phyloP scores from a whole-genome alignment of 1,284 basidiomycete species.

The Rhodofomes roseus region DNA sequence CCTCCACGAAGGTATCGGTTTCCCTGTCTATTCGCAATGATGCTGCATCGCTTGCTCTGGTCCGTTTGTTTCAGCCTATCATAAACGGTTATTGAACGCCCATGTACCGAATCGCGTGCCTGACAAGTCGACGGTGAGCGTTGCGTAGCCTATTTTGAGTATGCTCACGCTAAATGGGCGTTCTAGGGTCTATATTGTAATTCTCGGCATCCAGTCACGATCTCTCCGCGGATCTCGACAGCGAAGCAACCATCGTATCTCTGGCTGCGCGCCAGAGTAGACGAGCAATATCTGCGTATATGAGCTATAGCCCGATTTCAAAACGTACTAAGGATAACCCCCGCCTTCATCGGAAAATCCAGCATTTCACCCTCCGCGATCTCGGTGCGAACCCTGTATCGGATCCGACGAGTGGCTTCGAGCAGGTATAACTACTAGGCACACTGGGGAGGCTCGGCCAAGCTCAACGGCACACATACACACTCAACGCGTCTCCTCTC shows the following conservation, averaged over 20 bases:
- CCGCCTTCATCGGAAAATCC: not conserved
- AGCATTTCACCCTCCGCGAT: not conserved
- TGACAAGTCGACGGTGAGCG: not conserved
- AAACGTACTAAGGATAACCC: not conserved
- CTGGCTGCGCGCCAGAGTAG: not conserved
- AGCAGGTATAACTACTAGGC: no score
- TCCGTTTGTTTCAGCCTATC: no score
- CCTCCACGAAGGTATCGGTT: no score
- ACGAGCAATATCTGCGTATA: not conserved
- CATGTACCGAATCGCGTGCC: no score
- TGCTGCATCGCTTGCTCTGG: no score
- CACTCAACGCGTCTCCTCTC: no score
- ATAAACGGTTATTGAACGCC: no score
- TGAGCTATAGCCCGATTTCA: not conserved
- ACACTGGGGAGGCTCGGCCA: no score
- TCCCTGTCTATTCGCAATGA: no score
- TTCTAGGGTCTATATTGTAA: not conserved
- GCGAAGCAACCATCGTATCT: not conserved
- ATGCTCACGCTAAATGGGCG: not conserved
- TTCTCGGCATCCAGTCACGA: not conserved
- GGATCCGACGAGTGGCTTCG: no score
- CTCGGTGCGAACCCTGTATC: not conserved
- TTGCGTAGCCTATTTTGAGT: not conserved
- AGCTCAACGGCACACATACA: no score
- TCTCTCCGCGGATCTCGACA: not conserved